Evolutionary conservation across 2,329 filamentous ascomycete genomes (phyloP), one percentile per base, ranked within the genome.

Genomic region (Sporothrix euskadiensis): DNA sequence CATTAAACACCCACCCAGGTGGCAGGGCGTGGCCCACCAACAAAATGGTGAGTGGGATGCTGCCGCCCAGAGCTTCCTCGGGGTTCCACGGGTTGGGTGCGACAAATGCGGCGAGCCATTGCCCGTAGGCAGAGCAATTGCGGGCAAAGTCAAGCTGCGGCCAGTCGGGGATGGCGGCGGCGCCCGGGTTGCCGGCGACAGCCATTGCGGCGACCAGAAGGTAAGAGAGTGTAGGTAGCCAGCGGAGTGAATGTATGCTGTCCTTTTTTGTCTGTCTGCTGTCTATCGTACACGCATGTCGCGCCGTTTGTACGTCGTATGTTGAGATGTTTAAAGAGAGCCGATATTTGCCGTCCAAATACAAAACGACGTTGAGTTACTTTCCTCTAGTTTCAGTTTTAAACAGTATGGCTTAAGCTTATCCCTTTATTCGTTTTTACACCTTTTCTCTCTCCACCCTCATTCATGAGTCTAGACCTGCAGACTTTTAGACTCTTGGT

Each of bases 61-160:
- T 74, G 52, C 74, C 75, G 52, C 71, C 74, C 4, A 74, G 44
- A 9, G 49, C 66, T n/a, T 73, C 56, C 9, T 41, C n/a, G 19
- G 59, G 26, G 30, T 71, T 52, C 74, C 74, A 75, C 4, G 72
- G 66, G 69, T 75, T 68, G 66, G 71, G 63, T 39, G 73, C 41
- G 35, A 76, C 61, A 22, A 69, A 76, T 1, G 75, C 68, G 19
- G 72, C 66, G 39, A 77, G 72, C 75, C 75, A 77, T 1, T 73
- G 65, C 44, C 76, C 76, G 41, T 71, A 77, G n/a, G 65, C 69
- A 1, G 71, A 69, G 68, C 77, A 78, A 73, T 78, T 73, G 3
- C 59, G 57, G 10, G 75, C 59, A 44, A 78, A 78, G 71, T 77
- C 63, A 72, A 77, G 75, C 16, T 76, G 59, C 32, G 47, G n/a